phyloP scores from a whole-genome alignment of 257 asterid species.

The Oldenlandia corymbosa region DNA sequence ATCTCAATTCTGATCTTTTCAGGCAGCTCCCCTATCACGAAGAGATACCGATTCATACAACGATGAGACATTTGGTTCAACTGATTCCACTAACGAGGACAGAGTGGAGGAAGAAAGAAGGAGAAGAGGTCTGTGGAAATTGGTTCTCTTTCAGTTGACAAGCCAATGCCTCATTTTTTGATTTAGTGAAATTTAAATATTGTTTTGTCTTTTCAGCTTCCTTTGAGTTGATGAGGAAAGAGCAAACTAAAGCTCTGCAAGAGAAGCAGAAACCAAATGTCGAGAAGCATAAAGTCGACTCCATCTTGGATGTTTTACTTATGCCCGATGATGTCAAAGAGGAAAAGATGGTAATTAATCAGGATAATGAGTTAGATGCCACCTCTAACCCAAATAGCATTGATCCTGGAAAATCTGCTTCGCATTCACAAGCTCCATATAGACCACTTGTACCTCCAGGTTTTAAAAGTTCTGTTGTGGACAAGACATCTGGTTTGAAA shows the following conservation, averaged over 20 bases:
- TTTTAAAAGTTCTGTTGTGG: conserved; percentile 46
- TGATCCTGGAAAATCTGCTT: conserved; percentile 55
- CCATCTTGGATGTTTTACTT: conserved; percentile 33
- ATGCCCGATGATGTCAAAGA: conserved; percentile 40
- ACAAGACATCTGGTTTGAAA: conserved; percentile 57
- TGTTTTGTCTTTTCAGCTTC: conserved; percentile 45
- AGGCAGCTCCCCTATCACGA: conserved; percentile 75
- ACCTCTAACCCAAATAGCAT: conserved; percentile 31
- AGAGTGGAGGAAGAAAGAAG: conserved; percentile 86
- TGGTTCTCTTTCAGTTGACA: conserved; percentile 8
- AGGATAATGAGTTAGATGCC: conserved; percentile 39
- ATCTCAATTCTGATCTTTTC: conserved; percentile 20
- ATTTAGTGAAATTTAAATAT: conserved; percentile 12
- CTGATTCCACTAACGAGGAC: conserved; percentile 60
- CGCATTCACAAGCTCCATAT: conserved; percentile 49
- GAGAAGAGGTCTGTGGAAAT: conserved; percentile 65
- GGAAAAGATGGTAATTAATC: conserved; percentile 35
- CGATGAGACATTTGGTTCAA: conserved; percentile 90
- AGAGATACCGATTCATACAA: conserved; percentile 64
- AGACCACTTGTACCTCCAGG: conserved; percentile 94
- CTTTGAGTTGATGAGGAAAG: conserved; percentile 93
- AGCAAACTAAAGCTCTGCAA: conserved; percentile 75
- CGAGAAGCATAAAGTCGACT: conserved; percentile 45
- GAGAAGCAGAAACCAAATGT: conserved; percentile 64
- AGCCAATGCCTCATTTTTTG: background rate